phyloP scores from a whole-genome alignment of 306 rosid genomes.

The Acacia melanoxylon region DNA sequence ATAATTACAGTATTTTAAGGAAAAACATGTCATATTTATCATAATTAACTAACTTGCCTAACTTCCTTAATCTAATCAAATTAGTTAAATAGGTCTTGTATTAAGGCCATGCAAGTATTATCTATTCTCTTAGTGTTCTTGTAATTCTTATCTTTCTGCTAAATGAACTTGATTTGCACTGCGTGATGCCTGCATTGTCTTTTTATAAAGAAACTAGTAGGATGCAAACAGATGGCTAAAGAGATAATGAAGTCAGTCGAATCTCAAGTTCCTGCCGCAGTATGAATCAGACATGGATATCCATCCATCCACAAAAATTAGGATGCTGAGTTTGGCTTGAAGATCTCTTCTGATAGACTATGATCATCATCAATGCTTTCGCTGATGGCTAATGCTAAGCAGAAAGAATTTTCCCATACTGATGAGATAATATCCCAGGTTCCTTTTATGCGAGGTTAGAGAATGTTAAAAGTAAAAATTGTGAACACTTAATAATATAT shows the following conservation, averaged over 20 bases:
- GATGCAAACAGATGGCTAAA: constrained; percentile 1
- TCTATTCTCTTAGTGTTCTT: neutral
- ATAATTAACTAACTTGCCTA: too few relatives aligned
- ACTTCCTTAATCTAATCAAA: too few relatives aligned
- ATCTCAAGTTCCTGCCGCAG: constrained; percentile 10
- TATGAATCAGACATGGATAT: neutral
- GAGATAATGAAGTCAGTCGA: constrained; percentile 13
- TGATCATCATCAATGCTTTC: neutral
- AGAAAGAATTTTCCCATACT: neutral
- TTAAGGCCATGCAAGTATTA: too few relatives aligned
- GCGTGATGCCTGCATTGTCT: neutral
- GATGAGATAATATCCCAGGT: neutral
- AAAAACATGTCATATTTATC: too few relatives aligned
- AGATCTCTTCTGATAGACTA: neutral
- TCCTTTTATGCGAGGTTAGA: neutral
- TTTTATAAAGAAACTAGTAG: constrained; percentile 1
- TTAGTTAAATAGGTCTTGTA: too few relatives aligned
- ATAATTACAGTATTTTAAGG: too few relatives aligned
- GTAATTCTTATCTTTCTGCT: neutral
- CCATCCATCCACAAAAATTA: neutral
- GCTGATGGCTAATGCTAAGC: neutral
- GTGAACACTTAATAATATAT: neutral
- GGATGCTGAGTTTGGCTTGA: neutral
- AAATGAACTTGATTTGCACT: neutral
- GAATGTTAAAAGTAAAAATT: neutral